Evolutionary conservation across 345 rosid species (phyloP), one percentile per base, ranked within the genome.

Genomic region (Citrus maxima): DNA sequence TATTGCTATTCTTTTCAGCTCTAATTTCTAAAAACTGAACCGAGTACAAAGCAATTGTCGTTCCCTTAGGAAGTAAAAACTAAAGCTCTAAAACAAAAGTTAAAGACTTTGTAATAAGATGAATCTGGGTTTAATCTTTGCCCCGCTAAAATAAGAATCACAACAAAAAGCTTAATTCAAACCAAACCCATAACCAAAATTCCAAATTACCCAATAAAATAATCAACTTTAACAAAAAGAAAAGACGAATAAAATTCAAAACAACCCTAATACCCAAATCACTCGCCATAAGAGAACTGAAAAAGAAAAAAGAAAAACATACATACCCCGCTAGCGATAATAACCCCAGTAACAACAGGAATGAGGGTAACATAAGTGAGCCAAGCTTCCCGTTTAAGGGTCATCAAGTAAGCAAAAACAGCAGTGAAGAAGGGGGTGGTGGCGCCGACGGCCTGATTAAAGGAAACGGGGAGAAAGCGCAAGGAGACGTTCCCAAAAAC

Each of bases 361-460:
- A 97, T 34, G 69, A 97, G 89, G 71, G 99, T 89, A 71, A 91
- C 66, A 72, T 97, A 97, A 78, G 99, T 97, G 63, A 94, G 86
- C 99, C 99, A 97, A 76, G 97, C 97, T 86, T 97, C 99, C 32
- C 97, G 87, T 85, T 90, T 94, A 16, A 91, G 72, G 0, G 98
- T 97, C 84, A 94, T 93, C 84, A 93, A 71, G 82, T 97, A 97
- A 55, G 99, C 99, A 68, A 97, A 94, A 66, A 97, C 91, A 0
- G 99, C 99, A 0, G 99, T 97, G 82, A 97, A 97, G 79, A 97
- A 97, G 51, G 99, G 99, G 54, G 99, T 97, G 62, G 99, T 97
- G 10, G 99, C 99, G 51, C 99, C 99, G 67, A 97, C 78, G 0
- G 99, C 99, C 82, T 97, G 99, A 70, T 89, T 97, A 66, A 97